Conservation (phyloP, 108 stramenopile genomes). For the Nannochloropsis gaditana region DNA sequence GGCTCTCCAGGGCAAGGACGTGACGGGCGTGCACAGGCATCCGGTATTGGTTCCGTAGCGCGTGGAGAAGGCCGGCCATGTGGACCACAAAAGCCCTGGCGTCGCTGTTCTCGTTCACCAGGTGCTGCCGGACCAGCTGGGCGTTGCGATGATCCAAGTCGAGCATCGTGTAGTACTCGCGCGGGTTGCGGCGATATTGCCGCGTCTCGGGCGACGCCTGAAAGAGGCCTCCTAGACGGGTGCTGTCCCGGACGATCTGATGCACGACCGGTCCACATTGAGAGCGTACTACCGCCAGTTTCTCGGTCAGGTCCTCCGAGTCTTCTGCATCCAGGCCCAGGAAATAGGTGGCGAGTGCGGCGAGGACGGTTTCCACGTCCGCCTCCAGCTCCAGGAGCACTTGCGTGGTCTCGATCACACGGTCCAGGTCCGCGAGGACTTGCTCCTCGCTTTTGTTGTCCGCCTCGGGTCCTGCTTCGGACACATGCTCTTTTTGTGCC, state of each 20-base stretch:
- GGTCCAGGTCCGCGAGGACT: not conserved
- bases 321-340: conserved; percentile 2
- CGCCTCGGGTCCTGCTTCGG: not conserved
- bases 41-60: conserved; percentile 12
- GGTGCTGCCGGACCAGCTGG: not conserved
- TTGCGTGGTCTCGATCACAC: conserved; percentile 12
- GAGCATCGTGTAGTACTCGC: not conserved
- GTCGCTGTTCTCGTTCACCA: not conserved
- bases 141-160: conserved; percentile 13
- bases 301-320: not conserved
- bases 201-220: not conserved
- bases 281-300: not conserved
- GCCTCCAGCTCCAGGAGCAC: not conserved
- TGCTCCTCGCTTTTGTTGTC: not conserved
- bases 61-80: not conserved
- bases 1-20: not conserved
- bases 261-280: conserved; percentile 15
- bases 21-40: not conserved
- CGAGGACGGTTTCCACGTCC: not conserved
- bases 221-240: not conserved
- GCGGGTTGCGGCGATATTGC: not conserved
- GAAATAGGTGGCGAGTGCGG: not conserved
- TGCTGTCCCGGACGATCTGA: not conserved
- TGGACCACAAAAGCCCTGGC: not conserved
- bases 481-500: not conserved